Conservation (phyloP, 176 grass and related monocot genomes). For the Hsuehochloa calcarea region DNA sequence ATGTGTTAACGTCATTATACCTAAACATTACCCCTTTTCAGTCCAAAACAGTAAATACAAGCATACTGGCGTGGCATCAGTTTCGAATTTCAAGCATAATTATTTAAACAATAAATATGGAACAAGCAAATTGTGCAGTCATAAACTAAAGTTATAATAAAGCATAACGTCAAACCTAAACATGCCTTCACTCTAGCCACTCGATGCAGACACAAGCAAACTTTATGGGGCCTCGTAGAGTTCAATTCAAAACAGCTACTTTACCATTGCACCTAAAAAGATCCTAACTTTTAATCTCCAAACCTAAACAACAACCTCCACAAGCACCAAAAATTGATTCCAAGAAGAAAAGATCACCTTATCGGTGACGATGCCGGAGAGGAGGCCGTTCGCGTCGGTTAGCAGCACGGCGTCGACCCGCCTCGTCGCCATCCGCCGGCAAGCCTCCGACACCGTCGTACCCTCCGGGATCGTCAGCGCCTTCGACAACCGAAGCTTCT, state of each 20-base stretch:
- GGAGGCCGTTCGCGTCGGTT: conserved; percentile 73
- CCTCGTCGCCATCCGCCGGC: conserved; percentile 68
- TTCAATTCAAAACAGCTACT: conserved; percentile 19
- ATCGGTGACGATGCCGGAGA: conserved; percentile 93
- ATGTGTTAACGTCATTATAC: background rate
- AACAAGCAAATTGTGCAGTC: background rate
- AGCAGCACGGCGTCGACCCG: conserved; percentile 79
- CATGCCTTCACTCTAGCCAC: background rate
- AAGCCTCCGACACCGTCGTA: conserved; percentile 77
- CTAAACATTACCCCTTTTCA: background rate
- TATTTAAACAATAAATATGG: background rate
- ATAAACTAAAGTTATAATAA: conserved; percentile 6
- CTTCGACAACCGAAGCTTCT: conserved; percentile 85
- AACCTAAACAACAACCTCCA: background rate
- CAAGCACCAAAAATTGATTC: background rate
- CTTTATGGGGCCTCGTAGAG: background rate
- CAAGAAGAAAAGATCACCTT: conserved; percentile 44
- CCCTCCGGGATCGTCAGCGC: conserved; percentile 83
- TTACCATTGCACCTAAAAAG: background rate
- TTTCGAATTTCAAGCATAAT: background rate
- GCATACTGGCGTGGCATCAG: background rate
- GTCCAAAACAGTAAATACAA: background rate
- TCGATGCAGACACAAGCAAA: conserved; percentile 42
- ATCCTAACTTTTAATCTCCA: background rate
- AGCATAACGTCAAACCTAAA: background rate